Evolutionary conservation across 768 basidiomycete species (phyloP), one percentile per base, ranked within the genome.

Genomic region (Lactarius deliciosus): DNA sequence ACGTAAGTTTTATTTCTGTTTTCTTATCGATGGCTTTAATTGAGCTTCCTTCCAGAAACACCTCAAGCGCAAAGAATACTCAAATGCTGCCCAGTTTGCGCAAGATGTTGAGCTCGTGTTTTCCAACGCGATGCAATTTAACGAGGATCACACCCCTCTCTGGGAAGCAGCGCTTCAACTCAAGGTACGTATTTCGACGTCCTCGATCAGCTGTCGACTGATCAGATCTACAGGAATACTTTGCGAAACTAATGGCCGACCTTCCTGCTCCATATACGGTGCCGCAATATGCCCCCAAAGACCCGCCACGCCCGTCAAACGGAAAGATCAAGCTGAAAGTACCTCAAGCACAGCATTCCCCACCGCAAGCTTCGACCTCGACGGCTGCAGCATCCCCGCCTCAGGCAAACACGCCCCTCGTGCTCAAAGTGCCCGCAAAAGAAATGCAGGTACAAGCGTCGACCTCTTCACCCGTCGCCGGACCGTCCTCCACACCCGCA

Each of bases 81-180:
- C 74, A 25, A 83, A 81, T 2, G 78, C 84, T 6, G 79, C 82
- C 5, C 88, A 90, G 30, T 96, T 96, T 73, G 88, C 89, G 54
- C 85, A 85, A 10, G 96, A 98, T 66, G 89, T 96, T 16, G 92
- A 95, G 72, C 83, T 95, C 50, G 90, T 98, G 30, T 96, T 95
- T 77, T 84, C 86, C 8, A 98, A 98, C 74, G 96, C 94, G 11
- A 81, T 92, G 75, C 77, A 83, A 64, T 98, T 95, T 78, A 98
- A 98, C 71, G 87, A 85, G 73, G 94, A 96, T 34, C 86, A 90
- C 73, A 92, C 89, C 32, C 82, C 77, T 63, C 91, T 94, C 34
- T 94, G 90, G 88, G 86, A 91, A 71, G 91, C 92, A 71, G 91
- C 92, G 22, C 74, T 81, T 22, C 75, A 79, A 3, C 82, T 94